Base-by-base conservation (phyloP, 75 land plant species). In the Pinus taeda region DNA sequence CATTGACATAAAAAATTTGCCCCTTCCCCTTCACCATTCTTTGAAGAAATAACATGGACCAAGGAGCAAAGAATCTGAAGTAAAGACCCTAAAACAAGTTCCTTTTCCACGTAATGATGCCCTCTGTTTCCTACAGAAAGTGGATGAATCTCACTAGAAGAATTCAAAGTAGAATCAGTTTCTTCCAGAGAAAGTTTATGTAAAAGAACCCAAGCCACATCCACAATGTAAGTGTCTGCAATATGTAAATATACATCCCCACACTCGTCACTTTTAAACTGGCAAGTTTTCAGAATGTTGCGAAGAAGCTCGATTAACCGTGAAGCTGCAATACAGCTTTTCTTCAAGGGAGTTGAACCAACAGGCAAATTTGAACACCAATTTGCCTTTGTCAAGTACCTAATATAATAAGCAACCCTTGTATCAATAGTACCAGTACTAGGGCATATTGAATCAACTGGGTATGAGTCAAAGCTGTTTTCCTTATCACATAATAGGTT, bases 1-100 rank as follows among this genome's bases (percentile, higher is more conserved):
- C 71, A 69, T 4, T 69, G 71, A 20, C 11, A 20, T 69, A 20
- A 7, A 69, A 69, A 9, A 69, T 39, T 39, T 53, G 17, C 53
- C 42, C 71, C 70, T 33, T 39, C 42, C 15, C 20, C 42, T 30
- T 64, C 67, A 64, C 20, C 36, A 37, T 64, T 15, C 45, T 39
- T 39, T 42, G 71, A 36, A 69, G 49, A 22, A 69, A 69, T 20
- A 69, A 36, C 21, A 39, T 69, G 71, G 45, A 69, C 71, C 53
- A 69, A 69, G 39, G 71, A 69, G 71, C 71, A 69, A 69, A 69
- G 71, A 69, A 69, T 37, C 45, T 69, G 71, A 69, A 69, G 45
- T 69, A 69, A 69, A 45, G 71, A 69, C 37, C 71, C 71, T 69
- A 69, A 39, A 69, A 39, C 71, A 7, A 69, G 71, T n/a, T 69